Base-by-base conservation (phyloP, 2,329 filamentous ascomycete species). In the Nemania bipapillata region DNA sequence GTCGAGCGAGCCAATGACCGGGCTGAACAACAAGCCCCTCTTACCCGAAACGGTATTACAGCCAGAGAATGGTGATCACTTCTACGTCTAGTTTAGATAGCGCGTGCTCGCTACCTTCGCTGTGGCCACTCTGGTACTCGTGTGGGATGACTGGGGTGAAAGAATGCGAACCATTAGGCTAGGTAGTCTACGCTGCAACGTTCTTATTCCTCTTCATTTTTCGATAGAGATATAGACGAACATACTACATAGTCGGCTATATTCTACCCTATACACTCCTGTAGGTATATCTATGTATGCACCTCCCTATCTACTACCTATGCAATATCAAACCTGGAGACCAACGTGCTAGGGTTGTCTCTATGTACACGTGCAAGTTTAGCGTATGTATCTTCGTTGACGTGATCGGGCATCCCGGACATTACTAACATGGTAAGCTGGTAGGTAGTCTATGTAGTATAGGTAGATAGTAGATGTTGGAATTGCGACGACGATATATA, bases 21-120 rank as follows among this genome's bases (percentile, higher is more conserved):
- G 24, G 28, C 57, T 32, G 20, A 20, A 53, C 58, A 40, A 30
- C 3, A 47, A 50, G 47, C 65, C 61, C 68, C 68, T 68, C 68
- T 49, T 70, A 62, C 68, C 65, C 24, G 28, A 70, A 65, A 55
- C n/a, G 49, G 64, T 26, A 70, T 56, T 52, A 47, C 40, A n/a
- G 62, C n/a, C 20, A 24, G 32, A n/a, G 17, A 20, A 12, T 58
- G 24, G 15, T 47, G 47, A 45, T 59, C 56, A 53, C 28, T 59
- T 20, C 53, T 56, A 28, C 20, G 53, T 56, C 15, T 56, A 66
- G 42, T 17, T 24, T 56, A 20, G 35, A 37, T 52, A 59, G 28
- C 49, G 54, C 15, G 30, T 26, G 49, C 28, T 66, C 50, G 35
- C 32, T 65, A 65, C 50, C 54, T 59, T 40, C 24, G 35, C 35